These are phyloP conservation scores for Rugosomyces carneus DNA, from an alignment of 1,284 basidiomycete genomes.

Conservation along the genomic window DNA sequence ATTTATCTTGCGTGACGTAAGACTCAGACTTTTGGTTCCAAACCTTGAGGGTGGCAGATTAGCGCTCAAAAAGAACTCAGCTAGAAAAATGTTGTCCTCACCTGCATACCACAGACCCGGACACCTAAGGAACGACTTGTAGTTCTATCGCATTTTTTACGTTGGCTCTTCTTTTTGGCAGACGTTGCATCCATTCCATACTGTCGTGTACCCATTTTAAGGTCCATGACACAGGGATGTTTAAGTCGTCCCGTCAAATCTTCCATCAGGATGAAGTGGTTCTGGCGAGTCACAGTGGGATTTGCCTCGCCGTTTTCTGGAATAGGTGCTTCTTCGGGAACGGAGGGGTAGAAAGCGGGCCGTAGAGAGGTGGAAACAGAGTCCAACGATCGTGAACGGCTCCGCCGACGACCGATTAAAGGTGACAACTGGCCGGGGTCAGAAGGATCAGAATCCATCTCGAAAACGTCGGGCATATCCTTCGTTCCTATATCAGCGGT, in stretches of 20 bases:
- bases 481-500: conserved; percentile 23
- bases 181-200: conserved; percentile 95
- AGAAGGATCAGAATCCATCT: conserved; percentile 36
- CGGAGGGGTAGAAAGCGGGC: conserved; percentile 16
- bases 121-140: conserved; percentile 90
- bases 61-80: neutral
- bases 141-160: conserved; percentile 96
- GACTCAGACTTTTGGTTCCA: conserved; percentile 82
- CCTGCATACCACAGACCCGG: conserved; percentile 98
- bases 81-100: conserved; percentile 33
- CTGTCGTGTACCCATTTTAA: conserved; percentile 99
- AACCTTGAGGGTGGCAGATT: conserved; percentile 47
- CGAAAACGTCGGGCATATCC: conserved; percentile 35
- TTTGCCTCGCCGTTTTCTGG: conserved; percentile 27
- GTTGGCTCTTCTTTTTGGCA: conserved; percentile 94
- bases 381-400: conserved; percentile 52
- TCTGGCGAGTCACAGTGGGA: conserved; percentile 70
- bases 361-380: conserved; percentile 16
- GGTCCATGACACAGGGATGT: conserved; percentile 92
- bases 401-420: conserved; percentile 39
- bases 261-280: conserved; percentile 98
- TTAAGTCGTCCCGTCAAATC: conserved; percentile 95
- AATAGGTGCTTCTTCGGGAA: conserved; percentile 22
- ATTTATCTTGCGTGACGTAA: conserved; percentile 95
- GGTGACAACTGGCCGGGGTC: conserved; percentile 14